Base-by-base conservation (phyloP, 2,329 filamentous ascomycete species). In the Stagonosporopsis rhizophila region DNA sequence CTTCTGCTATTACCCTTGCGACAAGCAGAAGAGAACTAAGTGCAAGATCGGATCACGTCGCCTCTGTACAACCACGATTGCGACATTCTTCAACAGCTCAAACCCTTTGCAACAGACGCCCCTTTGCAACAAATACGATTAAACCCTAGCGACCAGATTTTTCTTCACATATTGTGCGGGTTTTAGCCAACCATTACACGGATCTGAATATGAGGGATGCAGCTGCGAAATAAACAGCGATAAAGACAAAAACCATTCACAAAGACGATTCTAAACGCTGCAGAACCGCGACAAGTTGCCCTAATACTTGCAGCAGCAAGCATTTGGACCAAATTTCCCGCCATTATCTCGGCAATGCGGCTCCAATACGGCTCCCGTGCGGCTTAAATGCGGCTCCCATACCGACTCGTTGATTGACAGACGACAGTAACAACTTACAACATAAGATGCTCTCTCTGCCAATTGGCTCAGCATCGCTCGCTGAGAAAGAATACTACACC, bases 1-100 rank as follows among this genome's bases (percentile, higher is more conserved):
- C 35, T 44, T 56, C 50, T 56, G 46, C 50, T 55, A 30, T 32
- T 57, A 40, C 56, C 64, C 47, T 60, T 41, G 65, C 65, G 59
- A 61, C 60, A 63, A 66, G 54, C 35, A 61, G 59, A 59, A 40
- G 56, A 45, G 44, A 44, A 9, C 47, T 25, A 22, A 25, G 35
- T 35, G 38, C 22, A 35, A 35, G 3, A 30, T 17, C 42, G 28
- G 30, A 32, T 9, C 2, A 12, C 28, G 20, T 34, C 40, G 28
- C 17, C 28, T 27, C 46, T 34, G 17, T 20, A 37, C 32, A 17
- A 23, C 2, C 17, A 30, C 35, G 17, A 9, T 19, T 20, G 6
- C 27, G 23, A 38, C n/a, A n/a, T 20, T 22, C n/a, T n/a, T 23
- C 28, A 11, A 30, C 12, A 30, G 3, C 6, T 11, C 8, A 11